Evolutionary conservation across 2,329 filamentous ascomycete genomes (phyloP).

Genomic region (Madurella mycetomatis): DNA sequence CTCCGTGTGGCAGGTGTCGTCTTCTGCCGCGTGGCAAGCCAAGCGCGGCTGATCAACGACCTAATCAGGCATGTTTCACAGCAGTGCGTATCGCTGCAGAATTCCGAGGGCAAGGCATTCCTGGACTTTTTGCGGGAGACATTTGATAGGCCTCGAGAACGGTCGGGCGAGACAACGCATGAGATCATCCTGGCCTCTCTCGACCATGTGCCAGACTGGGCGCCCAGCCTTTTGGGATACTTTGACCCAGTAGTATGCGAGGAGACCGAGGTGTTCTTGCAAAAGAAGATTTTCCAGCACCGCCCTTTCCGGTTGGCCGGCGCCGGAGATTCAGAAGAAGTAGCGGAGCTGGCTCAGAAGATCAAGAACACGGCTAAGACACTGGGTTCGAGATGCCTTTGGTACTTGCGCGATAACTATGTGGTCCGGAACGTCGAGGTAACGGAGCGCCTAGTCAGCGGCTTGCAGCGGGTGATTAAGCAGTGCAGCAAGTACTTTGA

Average conservation of each 20-base stretch:
- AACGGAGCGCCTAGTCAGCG: slow-evolving; percentile 38
- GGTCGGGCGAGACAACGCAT: slow-evolving; percentile 28
- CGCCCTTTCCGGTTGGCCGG: slow-evolving; percentile 25
- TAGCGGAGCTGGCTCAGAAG: slow-evolving; percentile 28
- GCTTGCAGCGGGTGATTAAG: slow-evolving; percentile 41
- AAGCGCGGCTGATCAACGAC: slow-evolving; percentile 31
- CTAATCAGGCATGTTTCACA: slow-evolving; percentile 42
- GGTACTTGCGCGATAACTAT: slow-evolving; percentile 44
- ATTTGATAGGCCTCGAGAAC: slow-evolving; percentile 31
- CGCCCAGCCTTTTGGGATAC: slow-evolving; percentile 46
- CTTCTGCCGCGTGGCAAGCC: slow-evolving; percentile 46
- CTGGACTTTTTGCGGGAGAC: slow-evolving; percentile 41
- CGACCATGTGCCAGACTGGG: slow-evolving; percentile 43
- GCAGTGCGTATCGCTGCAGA: slow-evolving; percentile 43
- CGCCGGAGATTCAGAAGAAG: slow-evolving; percentile 30
- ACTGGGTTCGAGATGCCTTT: slow-evolving; percentile 43
- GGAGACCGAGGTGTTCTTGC: slow-evolving; percentile 42
- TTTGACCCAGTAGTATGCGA: slow-evolving; percentile 40
- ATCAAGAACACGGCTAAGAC: slow-evolving; percentile 35
- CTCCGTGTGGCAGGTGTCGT: slow-evolving; percentile 49
- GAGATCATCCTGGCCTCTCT: slow-evolving; percentile 30
- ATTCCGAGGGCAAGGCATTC: slow-evolving; percentile 46
- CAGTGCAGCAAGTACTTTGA: slow-evolving; percentile 41
- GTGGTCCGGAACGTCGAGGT: slow-evolving; percentile 40
- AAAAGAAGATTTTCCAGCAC: slow-evolving; percentile 39